A percentile compares a stretch with the other conserved stretches of the same genome.
These are phyloP conservation scores for Diplodia intermedia DNA, from an alignment of 2,329 filamentous ascomycete genomes.

Conservation along the genomic window DNA sequence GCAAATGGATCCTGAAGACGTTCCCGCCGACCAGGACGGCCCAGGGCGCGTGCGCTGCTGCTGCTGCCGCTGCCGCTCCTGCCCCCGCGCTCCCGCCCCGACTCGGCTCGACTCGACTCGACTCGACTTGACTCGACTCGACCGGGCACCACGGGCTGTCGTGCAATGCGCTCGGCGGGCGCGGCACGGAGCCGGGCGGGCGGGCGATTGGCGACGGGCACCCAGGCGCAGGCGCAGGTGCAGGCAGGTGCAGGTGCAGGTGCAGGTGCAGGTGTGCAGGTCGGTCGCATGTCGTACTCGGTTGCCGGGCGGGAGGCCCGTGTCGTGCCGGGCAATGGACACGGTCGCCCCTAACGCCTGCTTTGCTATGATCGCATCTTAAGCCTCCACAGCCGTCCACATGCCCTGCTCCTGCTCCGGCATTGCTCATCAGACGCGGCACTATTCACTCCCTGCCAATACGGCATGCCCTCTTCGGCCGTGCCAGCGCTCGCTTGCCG, in stretches of 20 bases:
- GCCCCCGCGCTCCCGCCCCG: too few relatives aligned
- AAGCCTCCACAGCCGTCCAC: conserved; percentile 26
- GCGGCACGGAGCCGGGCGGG: too few relatives aligned
- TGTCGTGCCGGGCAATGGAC: neutral
- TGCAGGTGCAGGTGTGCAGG: neutral
- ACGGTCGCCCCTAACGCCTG: conserved; percentile 3
- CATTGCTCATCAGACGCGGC: neutral
- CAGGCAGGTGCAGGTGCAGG: too few relatives aligned
- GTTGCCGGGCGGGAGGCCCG: neutral
- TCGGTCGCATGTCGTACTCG: conserved; percentile 3
- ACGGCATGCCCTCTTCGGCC: conserved; percentile 6
- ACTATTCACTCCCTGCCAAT: conserved; percentile 1
- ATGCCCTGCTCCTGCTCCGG: conserved; percentile 24
- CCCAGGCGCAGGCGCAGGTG: too few relatives aligned
- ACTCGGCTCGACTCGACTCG: too few relatives aligned
- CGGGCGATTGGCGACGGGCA: neutral
- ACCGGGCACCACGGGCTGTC: too few relatives aligned
- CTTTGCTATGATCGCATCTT: conserved; percentile 25
- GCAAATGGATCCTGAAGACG: neutral
- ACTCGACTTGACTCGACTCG: too few relatives aligned
- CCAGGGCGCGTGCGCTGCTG: neutral
- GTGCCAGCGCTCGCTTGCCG: conserved; percentile 10
- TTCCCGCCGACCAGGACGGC: neutral
- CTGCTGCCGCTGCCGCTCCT: too few relatives aligned
- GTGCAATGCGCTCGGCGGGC: too few relatives aligned